Evolutionary conservation across 495 filamentous ascomycete species (phyloP).

Genomic region (Durotheca rogersii): DNA sequence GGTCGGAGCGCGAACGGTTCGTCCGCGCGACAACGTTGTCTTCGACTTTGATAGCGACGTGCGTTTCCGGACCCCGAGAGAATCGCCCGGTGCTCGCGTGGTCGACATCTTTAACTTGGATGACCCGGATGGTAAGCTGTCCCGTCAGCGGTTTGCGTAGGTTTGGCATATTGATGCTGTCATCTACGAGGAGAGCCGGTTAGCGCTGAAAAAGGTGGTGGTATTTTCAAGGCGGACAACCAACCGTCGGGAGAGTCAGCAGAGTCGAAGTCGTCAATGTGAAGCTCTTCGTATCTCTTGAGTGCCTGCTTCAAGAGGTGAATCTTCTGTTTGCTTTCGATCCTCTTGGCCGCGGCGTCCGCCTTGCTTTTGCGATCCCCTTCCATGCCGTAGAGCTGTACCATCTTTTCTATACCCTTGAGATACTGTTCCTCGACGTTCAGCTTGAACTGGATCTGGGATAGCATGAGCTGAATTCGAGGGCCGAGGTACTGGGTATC

Average conservation of each 20-base stretch:
- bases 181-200: conserved; percentile 61
- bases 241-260: conserved; percentile 80
- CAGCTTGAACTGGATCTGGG: conserved; percentile 97
- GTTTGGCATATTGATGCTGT: conserved; percentile 93
- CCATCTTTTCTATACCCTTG: conserved; percentile 99
- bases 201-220: not conserved
- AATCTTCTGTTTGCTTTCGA: conserved; percentile 98
- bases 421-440: conserved; percentile 99
- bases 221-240: conserved; percentile 4
- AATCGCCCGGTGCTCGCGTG: conserved; percentile 87
- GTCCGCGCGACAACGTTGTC: conserved; percentile 87
- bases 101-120: conserved; percentile 90
- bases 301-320: conserved; percentile 92
- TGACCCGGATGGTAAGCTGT: conserved; percentile 79
- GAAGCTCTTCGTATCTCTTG: conserved; percentile 95
- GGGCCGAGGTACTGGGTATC: conserved; percentile 94
- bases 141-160: conserved; percentile 91
- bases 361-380: conserved; percentile 94
- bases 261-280: conserved; percentile 83
- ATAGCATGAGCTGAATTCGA: conserved; percentile 98
- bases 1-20: conserved; percentile 80
- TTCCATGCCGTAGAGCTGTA: conserved; percentile 94
- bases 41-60: conserved; percentile 93
- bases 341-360: conserved; percentile 82
- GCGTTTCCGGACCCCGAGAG: conserved; percentile 88